These are phyloP conservation scores for Oenanthe javanica DNA, from an alignment of 140 eudicot species.

Conservation along the genomic window DNA sequence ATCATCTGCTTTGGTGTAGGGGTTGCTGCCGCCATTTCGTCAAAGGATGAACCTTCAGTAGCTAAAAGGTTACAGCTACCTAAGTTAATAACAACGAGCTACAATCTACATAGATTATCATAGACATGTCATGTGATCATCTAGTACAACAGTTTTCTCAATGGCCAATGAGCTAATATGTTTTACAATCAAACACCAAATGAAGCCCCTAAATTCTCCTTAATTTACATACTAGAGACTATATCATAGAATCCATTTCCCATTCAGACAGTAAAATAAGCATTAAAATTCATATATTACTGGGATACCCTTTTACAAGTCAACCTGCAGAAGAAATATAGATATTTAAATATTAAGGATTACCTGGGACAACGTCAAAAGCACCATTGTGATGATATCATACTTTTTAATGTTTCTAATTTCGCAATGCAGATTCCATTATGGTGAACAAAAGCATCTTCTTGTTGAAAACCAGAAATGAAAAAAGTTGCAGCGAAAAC, in stretches of 20 bases:
- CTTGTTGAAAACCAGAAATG: neutral
- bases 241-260: neutral
- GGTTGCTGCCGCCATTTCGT: neutral
- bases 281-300: neutral
- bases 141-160: neutral
- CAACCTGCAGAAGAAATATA: neutral
- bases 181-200: neutral
- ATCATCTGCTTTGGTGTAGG: neutral
- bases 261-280: neutral
- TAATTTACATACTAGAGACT: neutral
- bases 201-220: neutral
- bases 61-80: neutral
- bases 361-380: neutral
- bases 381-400: neutral
- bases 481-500: neutral
- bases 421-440: neutral
- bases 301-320: neutral
- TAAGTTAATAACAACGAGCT: neutral
- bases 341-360: neutral
- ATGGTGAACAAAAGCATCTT: neutral
- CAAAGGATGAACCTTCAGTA: slow-evolving; percentile 1
- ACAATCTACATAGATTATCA: neutral
- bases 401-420: neutral
- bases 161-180: neutral
- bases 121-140: neutral